phyloP scores from a whole-genome alignment of 805 yeast species.

The Ogataea zsoltii region DNA sequence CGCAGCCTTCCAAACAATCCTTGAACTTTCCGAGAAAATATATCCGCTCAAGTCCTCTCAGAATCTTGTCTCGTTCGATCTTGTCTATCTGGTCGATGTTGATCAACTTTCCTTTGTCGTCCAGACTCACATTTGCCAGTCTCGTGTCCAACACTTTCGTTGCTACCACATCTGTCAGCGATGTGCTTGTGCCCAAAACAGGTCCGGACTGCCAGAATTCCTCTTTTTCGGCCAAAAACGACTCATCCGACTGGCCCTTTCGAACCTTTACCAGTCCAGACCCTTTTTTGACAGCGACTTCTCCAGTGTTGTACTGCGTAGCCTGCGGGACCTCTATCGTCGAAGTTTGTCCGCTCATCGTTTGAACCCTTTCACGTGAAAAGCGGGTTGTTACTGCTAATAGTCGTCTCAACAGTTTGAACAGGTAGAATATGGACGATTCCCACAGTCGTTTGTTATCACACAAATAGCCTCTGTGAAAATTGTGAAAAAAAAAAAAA shows the following conservation, averaged over 20 bases:
- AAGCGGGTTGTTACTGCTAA: background rate
- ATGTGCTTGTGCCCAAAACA: conserved; percentile 43
- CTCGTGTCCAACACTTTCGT: background rate
- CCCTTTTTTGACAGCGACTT: conserved; percentile 44
- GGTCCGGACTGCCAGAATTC: conserved; percentile 63
- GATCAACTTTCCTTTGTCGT: conserved; percentile 23
- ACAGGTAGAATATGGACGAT: background rate
- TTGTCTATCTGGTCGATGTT: conserved; percentile 41
- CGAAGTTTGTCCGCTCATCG: conserved; percentile 1
- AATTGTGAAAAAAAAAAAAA: background rate
- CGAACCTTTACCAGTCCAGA: conserved; percentile 53
- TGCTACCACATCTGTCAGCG: conserved; percentile 34
- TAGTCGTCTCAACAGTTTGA: background rate
- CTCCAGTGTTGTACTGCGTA: conserved; percentile 36
- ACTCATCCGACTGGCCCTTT: conserved; percentile 72
- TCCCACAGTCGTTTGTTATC: background rate
- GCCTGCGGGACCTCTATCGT: conserved; percentile 8
- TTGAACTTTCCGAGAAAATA: conserved; percentile 56
- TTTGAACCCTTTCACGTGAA: background rate
- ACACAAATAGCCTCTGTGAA: background rate
- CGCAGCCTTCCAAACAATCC: conserved; percentile 49
- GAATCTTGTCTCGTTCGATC: conserved; percentile 53
- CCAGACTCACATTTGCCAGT: background rate
- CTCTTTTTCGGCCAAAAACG: conserved; percentile 50
- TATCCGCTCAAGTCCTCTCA: conserved; percentile 62